A percentile compares a stretch with the other conserved stretches of the same genome.
Evolutionary conservation across 257 asterid genomes (phyloP).

Genomic region (Solanum corneliomulleri): DNA sequence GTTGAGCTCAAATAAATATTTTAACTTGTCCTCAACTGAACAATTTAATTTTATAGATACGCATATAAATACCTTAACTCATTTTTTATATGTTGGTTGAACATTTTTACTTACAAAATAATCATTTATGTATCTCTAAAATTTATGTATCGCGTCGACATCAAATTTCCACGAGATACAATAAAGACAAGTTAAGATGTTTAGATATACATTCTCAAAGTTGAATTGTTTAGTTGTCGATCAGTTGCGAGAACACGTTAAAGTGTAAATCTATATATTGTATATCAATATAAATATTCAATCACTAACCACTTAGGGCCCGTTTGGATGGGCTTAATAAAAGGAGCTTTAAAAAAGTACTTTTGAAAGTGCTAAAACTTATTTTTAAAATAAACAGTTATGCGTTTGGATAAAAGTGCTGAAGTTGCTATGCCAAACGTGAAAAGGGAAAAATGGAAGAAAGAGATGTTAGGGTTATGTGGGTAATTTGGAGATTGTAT

Average conservation of each 20-base stretch:
- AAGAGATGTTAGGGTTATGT: no score
- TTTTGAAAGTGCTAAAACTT: no score
- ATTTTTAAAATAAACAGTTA: no score
- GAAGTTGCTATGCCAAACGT: no score
- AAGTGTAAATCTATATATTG: neutral
- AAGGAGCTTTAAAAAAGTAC: no score
- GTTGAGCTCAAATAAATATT: neutral
- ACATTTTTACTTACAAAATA: neutral
- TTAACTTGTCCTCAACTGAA: neutral
- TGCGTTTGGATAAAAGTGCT: no score
- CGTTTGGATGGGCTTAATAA: no score
- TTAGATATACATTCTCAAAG: neutral
- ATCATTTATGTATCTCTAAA: neutral
- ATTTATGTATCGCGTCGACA: neutral
- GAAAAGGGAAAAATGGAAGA: no score
- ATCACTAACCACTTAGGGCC: neutral
- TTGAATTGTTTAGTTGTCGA: neutral
- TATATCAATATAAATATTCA: neutral
- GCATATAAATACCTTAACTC: neutral
- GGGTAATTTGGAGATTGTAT: no score
- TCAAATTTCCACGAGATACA: neutral
- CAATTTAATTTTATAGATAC: neutral
- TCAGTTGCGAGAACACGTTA: neutral
- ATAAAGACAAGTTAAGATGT: neutral
- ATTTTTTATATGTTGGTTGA: neutral